Conservation (phyloP, 2,329 filamentous ascomycete genomes). For the Penicillium sp. region DNA sequence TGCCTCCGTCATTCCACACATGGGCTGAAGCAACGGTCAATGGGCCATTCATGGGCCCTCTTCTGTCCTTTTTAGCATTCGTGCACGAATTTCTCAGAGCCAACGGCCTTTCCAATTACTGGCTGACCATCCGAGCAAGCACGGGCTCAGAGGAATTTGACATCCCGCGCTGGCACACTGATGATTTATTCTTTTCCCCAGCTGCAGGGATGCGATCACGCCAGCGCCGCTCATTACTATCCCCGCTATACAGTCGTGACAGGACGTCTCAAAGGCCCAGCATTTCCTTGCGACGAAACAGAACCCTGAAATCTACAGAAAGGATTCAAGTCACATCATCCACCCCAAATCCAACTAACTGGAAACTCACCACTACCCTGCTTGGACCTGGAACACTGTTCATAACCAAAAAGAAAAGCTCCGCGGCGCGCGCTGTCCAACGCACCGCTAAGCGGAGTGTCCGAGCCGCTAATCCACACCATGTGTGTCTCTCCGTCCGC, state of each 20-base stretch:
- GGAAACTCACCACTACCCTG: conserved; percentile 51
- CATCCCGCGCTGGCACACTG: conserved; percentile 49
- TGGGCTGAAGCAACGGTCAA: conserved; percentile 39
- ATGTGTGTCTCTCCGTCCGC: conserved; percentile 44
- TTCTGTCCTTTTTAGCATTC: conserved; percentile 45
- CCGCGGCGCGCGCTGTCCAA: conserved; percentile 35
- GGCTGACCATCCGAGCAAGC: conserved; percentile 50
- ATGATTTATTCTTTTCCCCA: conserved; percentile 47
- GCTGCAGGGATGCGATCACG: conserved; percentile 15
- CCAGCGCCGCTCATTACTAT: conserved; percentile 9
- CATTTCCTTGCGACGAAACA: neutral
- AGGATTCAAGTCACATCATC: conserved; percentile 5
- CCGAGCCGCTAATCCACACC: conserved; percentile 28
- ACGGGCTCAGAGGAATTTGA: conserved; percentile 46
- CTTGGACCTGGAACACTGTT: conserved; percentile 50
- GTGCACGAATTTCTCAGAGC: conserved; percentile 38
- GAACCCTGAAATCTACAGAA: neutral
- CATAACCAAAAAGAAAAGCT: conserved; percentile 33
- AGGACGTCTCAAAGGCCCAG: neutral
- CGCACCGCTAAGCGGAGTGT: conserved; percentile 25
- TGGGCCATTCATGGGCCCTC: conserved; percentile 31
- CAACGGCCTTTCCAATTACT: conserved; percentile 44
- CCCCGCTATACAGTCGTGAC: neutral
- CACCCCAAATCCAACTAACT: conserved; percentile 38
- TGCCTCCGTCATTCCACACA: conserved; percentile 41